These are phyloP conservation scores for Avena sativa DNA, from an alignment of 176 grass and related monocot species.

Conservation along the genomic window DNA sequence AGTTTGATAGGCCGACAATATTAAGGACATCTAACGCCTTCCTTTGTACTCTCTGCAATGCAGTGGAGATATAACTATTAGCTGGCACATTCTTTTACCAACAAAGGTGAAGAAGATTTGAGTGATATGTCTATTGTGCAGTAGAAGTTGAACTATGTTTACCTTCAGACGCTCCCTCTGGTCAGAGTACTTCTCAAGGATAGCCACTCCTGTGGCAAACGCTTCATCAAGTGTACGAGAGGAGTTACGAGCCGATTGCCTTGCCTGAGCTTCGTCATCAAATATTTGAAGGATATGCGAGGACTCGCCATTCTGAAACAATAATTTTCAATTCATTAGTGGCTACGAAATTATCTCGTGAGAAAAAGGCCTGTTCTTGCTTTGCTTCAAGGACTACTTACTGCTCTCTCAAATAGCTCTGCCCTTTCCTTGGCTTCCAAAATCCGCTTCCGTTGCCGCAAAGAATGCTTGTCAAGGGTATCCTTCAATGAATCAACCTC, in stretches of 20 bases:
- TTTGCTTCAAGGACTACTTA: conserved; percentile 54
- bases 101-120: not conserved
- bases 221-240: conserved; percentile 87
- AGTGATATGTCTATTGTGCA: not conserved
- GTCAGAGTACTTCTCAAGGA: conserved; percentile 89
- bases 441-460: conserved; percentile 80
- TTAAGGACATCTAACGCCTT: conserved; percentile 96
- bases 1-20: conserved; percentile 89
- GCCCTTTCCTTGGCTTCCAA: conserved; percentile 87
- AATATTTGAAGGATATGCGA: conserved; percentile 90
- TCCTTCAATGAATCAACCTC: conserved; percentile 89
- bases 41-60: conserved; percentile 86
- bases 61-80: conserved; percentile 24
- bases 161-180: conserved; percentile 97
- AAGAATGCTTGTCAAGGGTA: conserved; percentile 67
- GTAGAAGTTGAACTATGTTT: not conserved
- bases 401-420: conserved; percentile 79
- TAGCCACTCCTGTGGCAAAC: conserved; percentile 74
- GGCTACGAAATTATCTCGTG: conserved; percentile 2
- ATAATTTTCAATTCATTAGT: conserved; percentile 24
- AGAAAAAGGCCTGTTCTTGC: conserved; percentile 1
- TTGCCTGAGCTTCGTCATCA: conserved; percentile 86
- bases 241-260: conserved; percentile 87
- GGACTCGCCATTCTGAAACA: conserved; percentile 85
- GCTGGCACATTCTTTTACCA: not conserved